phyloP scores from a whole-genome alignment of 257 asterid genomes.

The Solanum gandarillasii region DNA sequence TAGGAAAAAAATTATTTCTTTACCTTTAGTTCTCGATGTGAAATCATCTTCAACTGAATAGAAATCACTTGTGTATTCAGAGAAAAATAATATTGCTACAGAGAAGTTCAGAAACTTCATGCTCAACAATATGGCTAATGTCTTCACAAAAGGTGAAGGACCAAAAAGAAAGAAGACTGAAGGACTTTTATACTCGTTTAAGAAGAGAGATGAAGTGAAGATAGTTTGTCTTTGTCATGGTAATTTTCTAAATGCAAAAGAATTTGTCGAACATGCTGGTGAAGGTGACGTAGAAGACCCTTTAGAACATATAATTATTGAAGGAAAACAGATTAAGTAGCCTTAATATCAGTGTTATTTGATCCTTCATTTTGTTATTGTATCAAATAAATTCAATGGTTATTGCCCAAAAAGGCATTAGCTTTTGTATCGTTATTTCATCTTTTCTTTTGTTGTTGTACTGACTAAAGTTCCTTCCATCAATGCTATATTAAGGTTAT shows the following conservation, averaged over 20 bases:
- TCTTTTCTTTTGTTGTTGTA: neutral
- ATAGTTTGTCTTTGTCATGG: constrained; percentile 90
- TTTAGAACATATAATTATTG: constrained; percentile 51
- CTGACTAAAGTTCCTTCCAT: neutral
- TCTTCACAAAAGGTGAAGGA: constrained; percentile 41
- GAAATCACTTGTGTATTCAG: neutral
- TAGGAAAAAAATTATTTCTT: neutral
- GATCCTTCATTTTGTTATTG: neutral
- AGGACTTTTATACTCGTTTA: constrained; percentile 53
- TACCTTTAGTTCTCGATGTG: neutral
- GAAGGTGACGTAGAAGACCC: constrained; percentile 61
- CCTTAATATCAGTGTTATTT: neutral
- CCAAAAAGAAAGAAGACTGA: constrained; percentile 34
- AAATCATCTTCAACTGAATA: neutral
- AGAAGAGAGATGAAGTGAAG: constrained; percentile 51
- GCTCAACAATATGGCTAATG: constrained; percentile 51
- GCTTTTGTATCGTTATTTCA: neutral
- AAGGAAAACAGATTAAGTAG: neutral
- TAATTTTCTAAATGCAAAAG: constrained; percentile 51
- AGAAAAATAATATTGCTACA: neutral
- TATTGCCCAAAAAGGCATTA: neutral
- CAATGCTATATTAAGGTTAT: neutral
- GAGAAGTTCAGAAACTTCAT: constrained; percentile 11
- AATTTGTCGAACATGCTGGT: constrained; percentile 67
- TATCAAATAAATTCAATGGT: too few species aligned